A percentile compares a stretch with the other conserved stretches of the same genome.
Conservation (phyloP, 768 basidiomycete genomes). For the Amanita rubescens region DNA sequence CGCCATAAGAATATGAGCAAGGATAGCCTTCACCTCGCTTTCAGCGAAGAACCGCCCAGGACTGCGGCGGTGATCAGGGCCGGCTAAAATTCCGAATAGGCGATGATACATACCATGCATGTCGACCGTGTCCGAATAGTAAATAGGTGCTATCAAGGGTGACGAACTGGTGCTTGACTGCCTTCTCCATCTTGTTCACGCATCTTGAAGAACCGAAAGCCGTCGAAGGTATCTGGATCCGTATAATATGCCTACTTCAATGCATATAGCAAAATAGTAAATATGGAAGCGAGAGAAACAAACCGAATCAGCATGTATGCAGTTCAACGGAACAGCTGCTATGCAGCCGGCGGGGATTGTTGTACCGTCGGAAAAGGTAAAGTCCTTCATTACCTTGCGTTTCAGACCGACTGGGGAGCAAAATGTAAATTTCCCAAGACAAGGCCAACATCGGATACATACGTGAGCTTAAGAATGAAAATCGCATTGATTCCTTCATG, state of each 20-base stretch:
- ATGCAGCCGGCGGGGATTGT: conserved; percentile 19
- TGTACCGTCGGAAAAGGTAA: conserved; percentile 25
- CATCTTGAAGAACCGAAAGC: conserved; percentile 33
- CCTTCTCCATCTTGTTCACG: conserved; percentile 20
- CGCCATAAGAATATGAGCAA: conserved; percentile 23
- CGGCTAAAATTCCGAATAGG: not conserved
- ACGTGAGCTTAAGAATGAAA: conserved; percentile 21
- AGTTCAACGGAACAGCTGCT: conserved; percentile 12
- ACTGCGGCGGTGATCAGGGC: conserved; percentile 3
- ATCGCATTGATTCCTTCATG: conserved; percentile 31
- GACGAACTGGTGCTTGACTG: conserved; percentile 24
- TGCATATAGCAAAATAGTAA: no score
- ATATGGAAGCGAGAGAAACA: no score
- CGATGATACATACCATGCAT: conserved; percentile 10
- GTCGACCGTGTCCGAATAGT: no score
- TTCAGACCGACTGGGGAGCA: conserved; percentile 15
- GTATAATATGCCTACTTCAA: conserved; percentile 23
- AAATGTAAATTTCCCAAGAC: conserved; percentile 11
- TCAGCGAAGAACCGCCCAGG: conserved; percentile 30
- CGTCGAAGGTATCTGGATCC: conserved; percentile 26
- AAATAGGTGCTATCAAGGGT: conserved; percentile 18
- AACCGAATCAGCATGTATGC: conserved; percentile 7
- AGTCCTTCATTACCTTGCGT: conserved; percentile 29
- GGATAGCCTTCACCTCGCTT: conserved; percentile 25
- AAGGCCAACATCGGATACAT: conserved; percentile 12